These are phyloP conservation scores for Aspergillus sclerotialis DNA, from an alignment of 2,329 filamentous ascomycete genomes.

Conservation along the genomic window DNA sequence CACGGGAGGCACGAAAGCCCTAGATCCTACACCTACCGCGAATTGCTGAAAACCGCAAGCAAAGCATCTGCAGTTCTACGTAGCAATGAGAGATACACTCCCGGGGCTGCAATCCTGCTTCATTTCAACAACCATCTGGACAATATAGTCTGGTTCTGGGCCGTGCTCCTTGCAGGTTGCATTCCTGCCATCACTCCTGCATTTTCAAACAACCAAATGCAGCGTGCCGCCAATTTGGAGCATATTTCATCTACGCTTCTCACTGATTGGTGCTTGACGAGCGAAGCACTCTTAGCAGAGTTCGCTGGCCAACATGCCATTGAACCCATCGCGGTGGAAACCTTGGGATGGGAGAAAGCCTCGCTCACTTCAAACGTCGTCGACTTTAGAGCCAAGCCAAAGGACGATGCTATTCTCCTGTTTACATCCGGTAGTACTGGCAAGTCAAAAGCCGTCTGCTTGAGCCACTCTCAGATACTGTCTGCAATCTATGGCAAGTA, in stretches of 20 bases:
- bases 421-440: slow-evolving; percentile 50
- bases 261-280: slow-evolving; percentile 6
- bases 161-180: slow-evolving; percentile 28
- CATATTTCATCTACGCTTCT: slow-evolving; percentile 16
- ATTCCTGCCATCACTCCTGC: slow-evolving; percentile 33
- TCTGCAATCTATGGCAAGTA: slow-evolving; percentile 37
- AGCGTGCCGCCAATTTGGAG: slow-evolving; percentile 21
- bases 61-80: too few species aligned
- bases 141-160: slow-evolving; percentile 38
- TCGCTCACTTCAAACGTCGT: too few species aligned
- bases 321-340: background rate
- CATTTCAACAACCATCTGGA: slow-evolving; percentile 34
- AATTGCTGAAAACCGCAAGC: too few species aligned
- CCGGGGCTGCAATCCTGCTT: slow-evolving; percentile 3
- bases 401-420: slow-evolving; percentile 36
- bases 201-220: slow-evolving; percentile 20
- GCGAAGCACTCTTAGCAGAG: background rate
- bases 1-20: too few species aligned
- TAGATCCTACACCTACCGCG: too few species aligned
- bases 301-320: slow-evolving; percentile 2
- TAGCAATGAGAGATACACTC: too few species aligned
- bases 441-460: slow-evolving; percentile 43
- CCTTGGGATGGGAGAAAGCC: background rate
- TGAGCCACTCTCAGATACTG: slow-evolving; percentile 40
- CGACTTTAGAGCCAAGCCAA: background rate